A percentile compares a stretch with the other conserved stretches of the same genome.
Evolutionary conservation across 768 basidiomycete species (phyloP).

Genomic region (Boletus subparvulus): DNA sequence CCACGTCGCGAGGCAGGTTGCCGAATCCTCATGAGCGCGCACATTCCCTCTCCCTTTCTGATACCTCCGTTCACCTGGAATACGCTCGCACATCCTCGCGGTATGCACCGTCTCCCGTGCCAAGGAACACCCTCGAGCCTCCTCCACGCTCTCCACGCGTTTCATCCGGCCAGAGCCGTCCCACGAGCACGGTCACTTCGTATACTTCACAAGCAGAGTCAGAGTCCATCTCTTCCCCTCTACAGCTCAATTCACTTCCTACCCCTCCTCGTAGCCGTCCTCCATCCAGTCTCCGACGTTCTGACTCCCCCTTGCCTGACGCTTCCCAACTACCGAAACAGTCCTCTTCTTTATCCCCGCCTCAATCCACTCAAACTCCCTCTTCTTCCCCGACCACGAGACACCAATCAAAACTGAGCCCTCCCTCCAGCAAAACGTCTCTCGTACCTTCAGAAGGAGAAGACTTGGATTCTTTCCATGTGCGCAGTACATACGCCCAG

Average conservation of each 20-base stretch:
- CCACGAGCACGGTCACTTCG: conserved; percentile 30
- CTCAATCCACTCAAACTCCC: conserved; percentile 41
- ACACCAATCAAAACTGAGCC: conserved; percentile 31
- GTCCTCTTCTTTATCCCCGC: conserved; percentile 20
- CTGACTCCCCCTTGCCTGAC: conserved; percentile 28
- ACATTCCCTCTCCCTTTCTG: conserved; percentile 26
- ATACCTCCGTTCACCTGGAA: conserved; percentile 23
- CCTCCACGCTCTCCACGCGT: conserved; percentile 30
- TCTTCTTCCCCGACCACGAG: conserved; percentile 24
- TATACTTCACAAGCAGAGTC: conserved; percentile 24
- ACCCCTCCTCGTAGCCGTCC: conserved; percentile 32
- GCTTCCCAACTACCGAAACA: conserved; percentile 19
- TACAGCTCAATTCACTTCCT: conserved; percentile 20
- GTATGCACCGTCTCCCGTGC: conserved; percentile 15
- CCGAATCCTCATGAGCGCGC: conserved; percentile 22
- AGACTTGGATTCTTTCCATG: conserved; percentile 79
- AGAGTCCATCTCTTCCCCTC: conserved; percentile 16
- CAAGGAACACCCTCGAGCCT: conserved; percentile 18
- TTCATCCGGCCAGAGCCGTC: conserved; percentile 15
- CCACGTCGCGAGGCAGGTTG: conserved; percentile 22
- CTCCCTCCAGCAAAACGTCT: conserved; percentile 54
- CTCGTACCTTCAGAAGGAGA: conserved; percentile 75
- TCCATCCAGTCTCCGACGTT: conserved; percentile 20
- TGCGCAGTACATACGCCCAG: conserved; percentile 84
- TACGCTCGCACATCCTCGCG: conserved; percentile 22